Percentiles rank a stretch among this genome's conserved stretches.
phyloP scores from a whole-genome alignment of 2,329 filamentous ascomycete species.

The Mycosphaerella sp. region DNA sequence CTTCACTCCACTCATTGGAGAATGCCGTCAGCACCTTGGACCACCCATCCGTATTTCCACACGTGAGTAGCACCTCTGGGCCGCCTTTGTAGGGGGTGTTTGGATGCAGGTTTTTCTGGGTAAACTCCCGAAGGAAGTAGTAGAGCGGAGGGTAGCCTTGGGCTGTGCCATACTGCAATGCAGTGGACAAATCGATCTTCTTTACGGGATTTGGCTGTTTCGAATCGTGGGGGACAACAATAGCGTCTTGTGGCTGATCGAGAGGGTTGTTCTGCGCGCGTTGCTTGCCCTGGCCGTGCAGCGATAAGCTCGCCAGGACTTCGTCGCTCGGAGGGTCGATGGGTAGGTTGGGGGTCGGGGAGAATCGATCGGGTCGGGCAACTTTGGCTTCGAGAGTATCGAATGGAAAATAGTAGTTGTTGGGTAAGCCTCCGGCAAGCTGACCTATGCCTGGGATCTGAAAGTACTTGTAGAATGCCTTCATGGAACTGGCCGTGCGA shows the following conservation, averaged over 20 bases:
- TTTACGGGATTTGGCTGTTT: slow-evolving; percentile 52
- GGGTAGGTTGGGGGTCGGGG: slow-evolving; percentile 60
- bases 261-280: slow-evolving; percentile 27
- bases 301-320: slow-evolving; percentile 17
- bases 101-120: slow-evolving; percentile 68
- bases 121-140: slow-evolving; percentile 72
- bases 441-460: slow-evolving; percentile 55
- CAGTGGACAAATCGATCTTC: slow-evolving; percentile 74
- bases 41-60: slow-evolving; percentile 80
- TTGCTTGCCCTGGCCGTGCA: slow-evolving; percentile 8
- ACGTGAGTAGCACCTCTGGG: slow-evolving; percentile 70
- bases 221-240: slow-evolving; percentile 66
- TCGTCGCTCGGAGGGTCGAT: slow-evolving; percentile 40
- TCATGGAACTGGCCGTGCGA: slow-evolving; percentile 61
- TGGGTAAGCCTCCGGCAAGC: slow-evolving; percentile 62
- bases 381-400: slow-evolving; percentile 81
- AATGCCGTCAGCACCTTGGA: slow-evolving; percentile 70
- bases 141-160: slow-evolving; percentile 74
- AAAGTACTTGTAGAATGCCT: slow-evolving; percentile 83
- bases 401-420: slow-evolving; percentile 77
- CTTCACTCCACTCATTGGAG: slow-evolving; percentile 66
- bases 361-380: slow-evolving; percentile 67
- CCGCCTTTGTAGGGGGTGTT: slow-evolving; percentile 71
- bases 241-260: slow-evolving; percentile 33
- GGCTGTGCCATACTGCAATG: slow-evolving; percentile 80